phyloP scores from a whole-genome alignment of 371 early-diverging fungal genomes.

The Syncephalastrum monosporum region DNA sequence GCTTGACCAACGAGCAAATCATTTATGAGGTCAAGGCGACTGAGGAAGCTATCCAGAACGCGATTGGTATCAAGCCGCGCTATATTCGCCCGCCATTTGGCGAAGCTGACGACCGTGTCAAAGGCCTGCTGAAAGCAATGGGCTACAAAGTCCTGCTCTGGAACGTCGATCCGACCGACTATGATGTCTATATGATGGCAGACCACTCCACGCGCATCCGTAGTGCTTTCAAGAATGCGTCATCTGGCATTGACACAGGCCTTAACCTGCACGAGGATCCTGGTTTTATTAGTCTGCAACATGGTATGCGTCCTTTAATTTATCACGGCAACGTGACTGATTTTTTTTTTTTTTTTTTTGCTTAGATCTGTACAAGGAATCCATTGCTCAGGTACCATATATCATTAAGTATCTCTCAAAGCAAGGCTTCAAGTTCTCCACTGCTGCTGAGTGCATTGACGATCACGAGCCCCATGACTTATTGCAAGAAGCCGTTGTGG shows the following conservation, averaged over 20 bases:
- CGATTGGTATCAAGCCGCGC: slow-evolving; percentile 55
- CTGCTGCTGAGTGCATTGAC: slow-evolving; percentile 39
- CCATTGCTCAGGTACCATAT: slow-evolving; percentile 37
- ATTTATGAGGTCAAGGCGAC: slow-evolving; percentile 44
- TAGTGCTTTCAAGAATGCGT: slow-evolving; percentile 23
- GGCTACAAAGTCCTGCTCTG: slow-evolving; percentile 55
- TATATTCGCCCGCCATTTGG: slow-evolving; percentile 65
- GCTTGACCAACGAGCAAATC: slow-evolving; percentile 36
- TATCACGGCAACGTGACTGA: not conserved
- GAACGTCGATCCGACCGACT: slow-evolving; percentile 56
- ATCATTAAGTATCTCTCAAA: slow-evolving; percentile 28
- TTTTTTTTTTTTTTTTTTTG: not conserved
- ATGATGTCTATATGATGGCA: slow-evolving; percentile 28
- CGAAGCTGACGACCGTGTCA: slow-evolving; percentile 52
- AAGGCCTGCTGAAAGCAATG: slow-evolving; percentile 40
- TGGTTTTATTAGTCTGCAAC: slow-evolving; percentile 45
- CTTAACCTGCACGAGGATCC: slow-evolving; percentile 40
- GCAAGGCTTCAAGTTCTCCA: slow-evolving; percentile 27
- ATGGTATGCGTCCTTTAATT: slow-evolving; percentile 26
- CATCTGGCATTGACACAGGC: slow-evolving; percentile 24
- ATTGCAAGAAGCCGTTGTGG: slow-evolving; percentile 4
- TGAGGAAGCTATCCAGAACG: slow-evolving; percentile 42
- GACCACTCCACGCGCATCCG: slow-evolving; percentile 23
- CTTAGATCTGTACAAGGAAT: slow-evolving; percentile 41
- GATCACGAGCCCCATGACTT: slow-evolving; percentile 29